A percentile compares a stretch with the other conserved stretches of the same genome.
phyloP scores from a whole-genome alignment of 2,329 filamentous ascomycete genomes.

The Gliomastix tumulicola region DNA sequence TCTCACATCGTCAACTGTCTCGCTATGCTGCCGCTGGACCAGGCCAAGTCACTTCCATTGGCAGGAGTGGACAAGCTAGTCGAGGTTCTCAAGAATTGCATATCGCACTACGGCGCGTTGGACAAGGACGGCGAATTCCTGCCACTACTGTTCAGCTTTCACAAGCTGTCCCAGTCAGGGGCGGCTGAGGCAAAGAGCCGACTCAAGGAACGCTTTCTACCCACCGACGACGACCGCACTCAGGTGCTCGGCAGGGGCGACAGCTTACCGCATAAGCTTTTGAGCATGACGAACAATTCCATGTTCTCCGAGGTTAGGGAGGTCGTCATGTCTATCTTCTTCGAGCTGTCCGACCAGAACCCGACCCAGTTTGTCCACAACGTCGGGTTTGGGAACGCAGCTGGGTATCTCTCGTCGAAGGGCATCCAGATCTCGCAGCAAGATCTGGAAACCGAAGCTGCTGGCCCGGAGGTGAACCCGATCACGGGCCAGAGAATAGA shows the following conservation, averaged over 20 bases:
- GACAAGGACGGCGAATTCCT: constrained; percentile 7
- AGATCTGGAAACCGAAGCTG: constrained; percentile 47
- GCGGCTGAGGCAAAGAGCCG: constrained; percentile 1
- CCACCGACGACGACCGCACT: constrained; percentile 68
- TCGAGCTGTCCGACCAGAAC: constrained; percentile 78
- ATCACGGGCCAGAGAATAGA: constrained; percentile 80
- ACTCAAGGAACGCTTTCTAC: constrained; percentile 48
- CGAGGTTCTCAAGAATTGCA: constrained; percentile 7
- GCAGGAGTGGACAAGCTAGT: constrained; percentile 6
- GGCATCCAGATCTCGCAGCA: constrained; percentile 42
- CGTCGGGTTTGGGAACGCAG: constrained; percentile 90
- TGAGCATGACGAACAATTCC: constrained; percentile 71
- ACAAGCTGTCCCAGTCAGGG: constrained; percentile 3
- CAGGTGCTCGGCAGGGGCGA: constrained; percentile 69
- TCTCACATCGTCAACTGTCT: constrained; percentile 11
- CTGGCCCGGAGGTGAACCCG: constrained; percentile 56
- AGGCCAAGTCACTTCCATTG: constrained; percentile 4
- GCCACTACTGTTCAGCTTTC: constrained; percentile 7
- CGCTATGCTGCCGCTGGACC: constrained; percentile 8
- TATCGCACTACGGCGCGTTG: constrained; percentile 7
- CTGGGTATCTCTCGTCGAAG: constrained; percentile 69
- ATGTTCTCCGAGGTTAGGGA: constrained; percentile 65
- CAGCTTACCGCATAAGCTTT: constrained; percentile 67
- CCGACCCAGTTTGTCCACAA: constrained; percentile 78
- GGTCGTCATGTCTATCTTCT: constrained; percentile 72